phyloP scores from a whole-genome alignment of 148 eudicot species.

The Pouteria glomerata region DNA sequence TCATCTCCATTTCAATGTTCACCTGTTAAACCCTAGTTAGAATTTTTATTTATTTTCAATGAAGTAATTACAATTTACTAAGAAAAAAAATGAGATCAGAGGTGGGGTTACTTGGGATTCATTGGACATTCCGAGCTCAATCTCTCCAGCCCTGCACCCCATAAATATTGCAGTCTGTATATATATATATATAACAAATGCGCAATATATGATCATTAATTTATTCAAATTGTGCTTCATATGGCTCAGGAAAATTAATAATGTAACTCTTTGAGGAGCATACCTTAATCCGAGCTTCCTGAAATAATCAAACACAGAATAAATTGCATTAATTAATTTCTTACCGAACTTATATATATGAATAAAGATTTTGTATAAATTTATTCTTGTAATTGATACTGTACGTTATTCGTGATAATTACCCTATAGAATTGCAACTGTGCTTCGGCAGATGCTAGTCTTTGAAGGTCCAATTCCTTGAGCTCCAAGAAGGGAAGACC shows the following conservation, averaged over 20 bases:
- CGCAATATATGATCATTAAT: no score
- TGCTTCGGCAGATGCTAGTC: conserved; percentile 28
- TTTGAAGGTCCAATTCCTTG: conserved; percentile 49
- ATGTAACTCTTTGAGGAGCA: background rate
- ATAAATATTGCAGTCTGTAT: conserved; percentile 63
- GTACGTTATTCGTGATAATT: background rate
- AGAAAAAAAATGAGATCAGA: no score
- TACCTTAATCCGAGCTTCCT: conserved; percentile 97
- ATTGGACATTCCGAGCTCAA: conserved; percentile 69
- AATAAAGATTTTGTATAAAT: background rate
- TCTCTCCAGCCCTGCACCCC: conserved; percentile 75
- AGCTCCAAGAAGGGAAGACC: conserved; percentile 41
- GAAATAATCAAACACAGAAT: conserved; percentile 14
- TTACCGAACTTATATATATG: no score
- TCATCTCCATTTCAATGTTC: conserved; percentile 53
- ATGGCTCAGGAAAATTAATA: background rate
- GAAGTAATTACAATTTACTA: no score
- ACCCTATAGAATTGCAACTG: conserved; percentile 79
- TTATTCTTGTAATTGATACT: background rate
- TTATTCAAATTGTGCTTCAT: background rate
- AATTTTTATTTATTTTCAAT: no score
- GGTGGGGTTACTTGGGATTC: conserved; percentile 47
- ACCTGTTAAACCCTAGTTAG: conserved; percentile 20
- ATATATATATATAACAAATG: no score
- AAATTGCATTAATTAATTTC: background rate